phyloP scores from a whole-genome alignment of 1,284 basidiomycete species.

The Ganoderma sp. region DNA sequence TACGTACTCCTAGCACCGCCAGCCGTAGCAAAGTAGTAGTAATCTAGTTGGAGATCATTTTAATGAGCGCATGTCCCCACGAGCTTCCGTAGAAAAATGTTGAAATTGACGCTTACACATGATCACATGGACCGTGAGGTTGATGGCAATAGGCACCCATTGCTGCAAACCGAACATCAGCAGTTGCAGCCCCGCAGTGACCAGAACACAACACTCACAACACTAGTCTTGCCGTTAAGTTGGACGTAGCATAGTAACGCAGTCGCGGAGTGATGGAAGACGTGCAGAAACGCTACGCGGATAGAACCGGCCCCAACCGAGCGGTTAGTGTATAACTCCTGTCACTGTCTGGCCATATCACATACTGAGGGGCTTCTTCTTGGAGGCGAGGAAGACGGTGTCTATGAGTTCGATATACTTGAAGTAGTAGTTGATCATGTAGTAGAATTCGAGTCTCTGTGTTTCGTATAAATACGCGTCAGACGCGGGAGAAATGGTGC shows the following conservation, averaged over 20 bases:
- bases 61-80: neutral
- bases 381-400: conserved; percentile 96
- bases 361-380: conserved; percentile 95
- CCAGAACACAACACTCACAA: conserved; percentile 57
- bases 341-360: conserved; percentile 25
- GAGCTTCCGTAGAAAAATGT: neutral
- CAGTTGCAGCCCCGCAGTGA: neutral
- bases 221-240: conserved; percentile 89
- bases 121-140: conserved; percentile 94
- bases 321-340: conserved; percentile 2
- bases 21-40: conserved; percentile 97
- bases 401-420: conserved; percentile 94
- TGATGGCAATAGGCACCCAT: conserved; percentile 95
- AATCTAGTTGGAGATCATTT: conserved; percentile 61
- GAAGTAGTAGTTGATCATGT: conserved; percentile 99
- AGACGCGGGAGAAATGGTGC: conserved; percentile 21
- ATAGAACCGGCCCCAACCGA: conserved; percentile 1
- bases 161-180: conserved; percentile 60
- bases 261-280: conserved; percentile 99
- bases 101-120: conserved; percentile 78
- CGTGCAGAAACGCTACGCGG: conserved; percentile 87
- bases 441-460: conserved; percentile 90
- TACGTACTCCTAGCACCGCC: conserved; percentile 86
- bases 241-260: conserved; percentile 94
- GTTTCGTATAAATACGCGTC: conserved; percentile 11